Conservation (phyloP, 2,329 filamentous ascomycete species). For the Scorias spongiosa region DNA sequence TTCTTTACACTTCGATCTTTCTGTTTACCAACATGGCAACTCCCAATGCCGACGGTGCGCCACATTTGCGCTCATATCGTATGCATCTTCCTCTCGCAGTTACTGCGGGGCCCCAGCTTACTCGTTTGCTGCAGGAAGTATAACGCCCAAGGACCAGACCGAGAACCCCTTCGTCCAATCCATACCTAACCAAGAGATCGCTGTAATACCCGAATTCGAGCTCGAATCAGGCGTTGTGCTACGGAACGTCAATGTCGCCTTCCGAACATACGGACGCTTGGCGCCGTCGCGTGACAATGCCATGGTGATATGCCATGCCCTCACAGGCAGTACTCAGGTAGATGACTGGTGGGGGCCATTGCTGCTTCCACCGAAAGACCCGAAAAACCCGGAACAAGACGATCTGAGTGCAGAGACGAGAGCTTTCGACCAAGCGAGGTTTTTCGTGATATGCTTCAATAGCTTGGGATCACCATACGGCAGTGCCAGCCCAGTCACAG, state of each 20-base stretch:
- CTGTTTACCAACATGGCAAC: background rate
- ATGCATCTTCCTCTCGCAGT: background rate
- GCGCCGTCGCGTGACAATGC: slow-evolving; percentile 44
- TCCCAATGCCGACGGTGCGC: background rate
- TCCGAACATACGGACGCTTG: slow-evolving; percentile 46
- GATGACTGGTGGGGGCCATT: slow-evolving; percentile 81
- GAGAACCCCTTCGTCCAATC: slow-evolving; percentile 83
- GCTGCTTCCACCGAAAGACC: slow-evolving; percentile 51
- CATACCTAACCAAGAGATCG: slow-evolving; percentile 78
- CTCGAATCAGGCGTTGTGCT: slow-evolving; percentile 84
- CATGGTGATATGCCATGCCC: slow-evolving; percentile 62
- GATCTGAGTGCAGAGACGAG: slow-evolving; percentile 8
- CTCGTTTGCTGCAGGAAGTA: slow-evolving; percentile 11
- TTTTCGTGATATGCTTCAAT: slow-evolving; percentile 79
- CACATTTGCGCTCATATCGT: background rate
- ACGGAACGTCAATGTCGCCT: slow-evolving; percentile 54
- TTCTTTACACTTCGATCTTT: background rate
- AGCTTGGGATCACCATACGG: slow-evolving; percentile 75
- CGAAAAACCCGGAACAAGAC: slow-evolving; percentile 5
- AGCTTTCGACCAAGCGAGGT: slow-evolving; percentile 66
- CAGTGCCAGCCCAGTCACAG: slow-evolving; percentile 75
- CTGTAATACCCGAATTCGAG: slow-evolving; percentile 73
- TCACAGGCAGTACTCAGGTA: slow-evolving; percentile 75
- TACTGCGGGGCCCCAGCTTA: background rate
- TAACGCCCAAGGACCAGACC: slow-evolving; percentile 40